A percentile compares a stretch with the other conserved stretches of the same genome.
phyloP scores from a whole-genome alignment of 129 eudicot genomes.

The Flaveria brownii region DNA sequence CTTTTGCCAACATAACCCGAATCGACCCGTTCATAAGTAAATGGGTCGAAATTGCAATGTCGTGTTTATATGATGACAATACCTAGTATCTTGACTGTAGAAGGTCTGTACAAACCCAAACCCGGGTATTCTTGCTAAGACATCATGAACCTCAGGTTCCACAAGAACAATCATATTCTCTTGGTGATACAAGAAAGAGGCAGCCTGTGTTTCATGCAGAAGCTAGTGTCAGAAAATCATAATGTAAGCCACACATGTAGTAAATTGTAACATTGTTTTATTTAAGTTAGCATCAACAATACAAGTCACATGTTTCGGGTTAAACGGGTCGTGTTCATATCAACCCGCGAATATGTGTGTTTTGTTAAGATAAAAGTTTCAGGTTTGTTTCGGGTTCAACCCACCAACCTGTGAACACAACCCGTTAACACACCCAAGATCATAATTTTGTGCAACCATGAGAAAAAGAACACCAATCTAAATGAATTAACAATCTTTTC shows the following conservation, averaged over 20 bases:
- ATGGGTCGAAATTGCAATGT: neutral
- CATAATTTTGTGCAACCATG: neutral
- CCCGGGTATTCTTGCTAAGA: slow-evolving; percentile 94
- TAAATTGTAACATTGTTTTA: neutral
- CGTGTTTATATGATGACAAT: slow-evolving; percentile 9
- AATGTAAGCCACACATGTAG: neutral
- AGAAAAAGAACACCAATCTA: slow-evolving; percentile 1
- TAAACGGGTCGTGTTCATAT: neutral
- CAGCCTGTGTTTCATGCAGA: slow-evolving; percentile 56
- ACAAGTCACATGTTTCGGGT: neutral
- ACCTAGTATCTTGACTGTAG: slow-evolving; percentile 97
- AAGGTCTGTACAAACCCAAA: slow-evolving; percentile 98
- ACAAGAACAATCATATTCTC: slow-evolving; percentile 95
- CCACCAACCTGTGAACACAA: neutral
- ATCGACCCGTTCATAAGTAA: neutral
- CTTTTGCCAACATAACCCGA: neutral
- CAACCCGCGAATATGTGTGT: neutral
- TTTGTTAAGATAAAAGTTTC: neutral
- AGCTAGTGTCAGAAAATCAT: neutral
- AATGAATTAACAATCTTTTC: neutral
- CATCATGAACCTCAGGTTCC: slow-evolving; percentile 96
- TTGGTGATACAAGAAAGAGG: slow-evolving; percentile 84
- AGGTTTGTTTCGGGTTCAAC: neutral
- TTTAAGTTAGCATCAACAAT: neutral
- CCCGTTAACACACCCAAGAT: neutral